Conservation (phyloP, 2,329 filamentous ascomycete species). For the Fusarium sp. region DNA sequence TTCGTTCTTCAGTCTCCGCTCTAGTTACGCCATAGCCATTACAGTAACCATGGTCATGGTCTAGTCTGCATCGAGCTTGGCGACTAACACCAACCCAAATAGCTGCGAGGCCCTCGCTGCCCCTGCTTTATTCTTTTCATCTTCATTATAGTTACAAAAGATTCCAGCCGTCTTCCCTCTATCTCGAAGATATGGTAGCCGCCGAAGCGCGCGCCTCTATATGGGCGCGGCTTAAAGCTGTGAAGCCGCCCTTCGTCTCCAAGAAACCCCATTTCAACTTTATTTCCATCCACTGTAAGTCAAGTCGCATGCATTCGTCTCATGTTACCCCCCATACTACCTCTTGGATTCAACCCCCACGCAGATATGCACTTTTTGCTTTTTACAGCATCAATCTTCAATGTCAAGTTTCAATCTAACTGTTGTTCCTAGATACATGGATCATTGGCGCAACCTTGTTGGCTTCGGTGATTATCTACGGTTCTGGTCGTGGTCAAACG, state of each 20-base stretch:
- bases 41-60: slow-evolving; percentile 25
- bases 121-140: slow-evolving; percentile 25
- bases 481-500: slow-evolving; percentile 66
- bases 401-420: slow-evolving; percentile 37
- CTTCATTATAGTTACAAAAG: slow-evolving; percentile 18
- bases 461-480: slow-evolving; percentile 82
- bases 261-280: slow-evolving; percentile 81
- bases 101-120: slow-evolving; percentile 22
- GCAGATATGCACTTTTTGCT: slow-evolving; percentile 30
- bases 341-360: slow-evolving; percentile 29
- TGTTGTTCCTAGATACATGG: slow-evolving; percentile 72
- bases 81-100: slow-evolving; percentile 34
- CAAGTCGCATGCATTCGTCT: slow-evolving; percentile 48
- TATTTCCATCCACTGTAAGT: slow-evolving; percentile 81
- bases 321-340: background rate
- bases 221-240: slow-evolving; percentile 58
- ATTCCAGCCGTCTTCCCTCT: slow-evolving; percentile 10
- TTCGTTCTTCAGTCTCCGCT: slow-evolving; percentile 22
- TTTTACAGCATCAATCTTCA: slow-evolving; percentile 5
- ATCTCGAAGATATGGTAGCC: slow-evolving; percentile 50
- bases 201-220: slow-evolving; percentile 49
- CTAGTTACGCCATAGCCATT: slow-evolving; percentile 39
- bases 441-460: slow-evolving; percentile 79
- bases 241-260: slow-evolving; percentile 68
- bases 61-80: slow-evolving; percentile 29